Conservation (phyloP, 495 filamentous ascomycete species). For the Tuber melanosporum region DNA sequence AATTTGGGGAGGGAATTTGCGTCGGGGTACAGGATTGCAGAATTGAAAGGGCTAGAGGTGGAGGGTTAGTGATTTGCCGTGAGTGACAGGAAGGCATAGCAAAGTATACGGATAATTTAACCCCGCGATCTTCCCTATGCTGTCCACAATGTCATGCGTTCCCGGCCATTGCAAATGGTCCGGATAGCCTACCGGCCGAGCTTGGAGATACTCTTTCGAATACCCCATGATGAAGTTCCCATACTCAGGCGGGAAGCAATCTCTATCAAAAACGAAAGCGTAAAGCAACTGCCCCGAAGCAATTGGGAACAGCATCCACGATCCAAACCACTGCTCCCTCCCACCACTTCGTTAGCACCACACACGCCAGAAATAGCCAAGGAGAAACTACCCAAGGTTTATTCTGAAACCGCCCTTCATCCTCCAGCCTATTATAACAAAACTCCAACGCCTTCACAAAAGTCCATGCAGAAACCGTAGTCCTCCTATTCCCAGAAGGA, state of each 20-base stretch:
- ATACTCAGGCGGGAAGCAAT: slow-evolving; percentile 70
- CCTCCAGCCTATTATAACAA: slow-evolving; percentile 73
- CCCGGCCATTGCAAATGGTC: slow-evolving; percentile 63
- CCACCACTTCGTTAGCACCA: not conserved
- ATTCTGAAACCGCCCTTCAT: slow-evolving; percentile 69
- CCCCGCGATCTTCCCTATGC: slow-evolving; percentile 67
- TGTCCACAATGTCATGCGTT: slow-evolving; percentile 71
- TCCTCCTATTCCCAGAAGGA: slow-evolving; percentile 67
- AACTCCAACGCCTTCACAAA: slow-evolving; percentile 77
- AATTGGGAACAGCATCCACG: slow-evolving; percentile 92
- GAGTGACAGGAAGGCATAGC: not conserved
- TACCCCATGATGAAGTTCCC: slow-evolving; percentile 66
- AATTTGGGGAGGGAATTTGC: slow-evolving; percentile 58
- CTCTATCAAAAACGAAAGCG: slow-evolving; percentile 85
- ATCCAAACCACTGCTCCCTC: slow-evolving; percentile 73
- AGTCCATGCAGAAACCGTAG: slow-evolving; percentile 72
- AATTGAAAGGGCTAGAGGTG: slow-evolving; percentile 59
- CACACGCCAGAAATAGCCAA: not conserved
- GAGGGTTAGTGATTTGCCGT: slow-evolving; percentile 19
- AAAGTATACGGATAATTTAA: slow-evolving; percentile 74
- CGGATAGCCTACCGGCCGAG: slow-evolving; percentile 63
- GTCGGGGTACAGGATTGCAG: slow-evolving; percentile 73
- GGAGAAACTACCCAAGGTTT: slow-evolving; percentile 43
- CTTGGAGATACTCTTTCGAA: slow-evolving; percentile 70
- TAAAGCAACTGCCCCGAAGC: slow-evolving; percentile 85